phyloP scores from a whole-genome alignment of 768 basidiomycete genomes.

The Russula sp. region DNA sequence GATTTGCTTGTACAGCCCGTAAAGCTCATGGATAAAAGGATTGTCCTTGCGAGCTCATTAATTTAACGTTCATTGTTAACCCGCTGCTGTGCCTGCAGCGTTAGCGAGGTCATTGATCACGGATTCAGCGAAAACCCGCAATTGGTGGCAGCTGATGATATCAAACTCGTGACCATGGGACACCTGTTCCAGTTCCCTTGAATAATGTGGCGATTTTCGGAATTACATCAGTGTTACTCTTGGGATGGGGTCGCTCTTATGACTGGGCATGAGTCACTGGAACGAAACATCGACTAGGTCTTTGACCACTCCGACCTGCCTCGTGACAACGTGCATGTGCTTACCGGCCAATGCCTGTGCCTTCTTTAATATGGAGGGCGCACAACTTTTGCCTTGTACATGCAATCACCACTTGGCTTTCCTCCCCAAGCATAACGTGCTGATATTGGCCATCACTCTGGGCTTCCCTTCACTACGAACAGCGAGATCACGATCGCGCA shows the following conservation, averaged over 20 bases:
- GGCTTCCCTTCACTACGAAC: slow-evolving; percentile 9
- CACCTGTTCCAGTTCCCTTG: slow-evolving; percentile 28
- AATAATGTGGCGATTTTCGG: slow-evolving; percentile 23
- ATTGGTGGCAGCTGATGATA: background rate
- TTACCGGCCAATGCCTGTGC: background rate
- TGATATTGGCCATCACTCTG: slow-evolving; percentile 39
- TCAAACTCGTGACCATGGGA: slow-evolving; percentile 22
- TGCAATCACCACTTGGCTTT: slow-evolving; percentile 32
- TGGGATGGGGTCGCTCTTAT: too few species aligned
- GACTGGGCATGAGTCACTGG: too few species aligned
- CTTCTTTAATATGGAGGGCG: slow-evolving; percentile 18
- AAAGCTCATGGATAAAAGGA: background rate
- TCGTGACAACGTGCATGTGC: too few species aligned
- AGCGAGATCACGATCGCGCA: background rate
- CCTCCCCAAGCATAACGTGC: slow-evolving; percentile 39
- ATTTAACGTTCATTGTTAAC: background rate
- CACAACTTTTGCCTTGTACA: slow-evolving; percentile 37
- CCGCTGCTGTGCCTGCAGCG: slow-evolving; percentile 25
- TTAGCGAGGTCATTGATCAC: slow-evolving; percentile 22
- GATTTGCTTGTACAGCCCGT: background rate
- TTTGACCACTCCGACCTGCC: background rate
- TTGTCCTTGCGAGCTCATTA: background rate
- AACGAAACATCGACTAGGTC: background rate
- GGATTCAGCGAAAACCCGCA: background rate
- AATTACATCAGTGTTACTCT: too few species aligned